Conservation (phyloP, 129 eudicot species). For the Chrysanthemum makinoi region DNA sequence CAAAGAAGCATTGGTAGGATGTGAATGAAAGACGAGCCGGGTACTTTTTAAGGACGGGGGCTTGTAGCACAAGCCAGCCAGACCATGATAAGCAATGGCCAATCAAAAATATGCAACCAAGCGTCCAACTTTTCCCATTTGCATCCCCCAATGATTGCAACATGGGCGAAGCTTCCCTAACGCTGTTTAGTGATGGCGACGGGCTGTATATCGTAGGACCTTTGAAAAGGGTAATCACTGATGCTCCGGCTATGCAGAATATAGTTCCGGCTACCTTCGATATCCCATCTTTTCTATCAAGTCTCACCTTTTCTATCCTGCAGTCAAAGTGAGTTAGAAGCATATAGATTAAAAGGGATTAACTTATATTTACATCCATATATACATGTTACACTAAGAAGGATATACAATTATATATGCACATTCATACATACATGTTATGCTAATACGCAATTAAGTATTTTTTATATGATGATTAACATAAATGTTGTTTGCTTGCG, state of each 20-base stretch:
- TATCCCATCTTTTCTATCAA: conserved; percentile 87
- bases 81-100: conserved; percentile 99
- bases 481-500: too few species aligned
- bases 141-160: conserved; percentile 66
- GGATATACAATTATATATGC: too few species aligned
- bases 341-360: neutral
- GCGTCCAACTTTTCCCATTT: conserved; percentile 84
- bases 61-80: conserved; percentile 92
- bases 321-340: neutral
- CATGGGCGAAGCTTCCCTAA: conserved; percentile 32
- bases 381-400: too few species aligned
- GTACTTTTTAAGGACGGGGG: conserved; percentile 83
- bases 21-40: conserved; percentile 97
- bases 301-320: conserved; percentile 92
- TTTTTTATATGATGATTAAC: too few species aligned
- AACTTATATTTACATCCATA: too few species aligned
- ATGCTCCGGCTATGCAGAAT: conserved; percentile 91
- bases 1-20: conserved; percentile 91
- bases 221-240: conserved; percentile 90
- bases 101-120: conserved; percentile 89
- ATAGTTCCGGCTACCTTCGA: conserved; percentile 78
- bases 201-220: conserved; percentile 98
- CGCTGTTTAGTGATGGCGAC: conserved; percentile 38
- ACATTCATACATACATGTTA: too few species aligned
- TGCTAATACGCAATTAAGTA: too few species aligned